A percentile compares a stretch with the other conserved stretches of the same genome.
phyloP scores from a whole-genome alignment of 2,329 filamentous ascomycete species.

The Penicillium sp. region DNA sequence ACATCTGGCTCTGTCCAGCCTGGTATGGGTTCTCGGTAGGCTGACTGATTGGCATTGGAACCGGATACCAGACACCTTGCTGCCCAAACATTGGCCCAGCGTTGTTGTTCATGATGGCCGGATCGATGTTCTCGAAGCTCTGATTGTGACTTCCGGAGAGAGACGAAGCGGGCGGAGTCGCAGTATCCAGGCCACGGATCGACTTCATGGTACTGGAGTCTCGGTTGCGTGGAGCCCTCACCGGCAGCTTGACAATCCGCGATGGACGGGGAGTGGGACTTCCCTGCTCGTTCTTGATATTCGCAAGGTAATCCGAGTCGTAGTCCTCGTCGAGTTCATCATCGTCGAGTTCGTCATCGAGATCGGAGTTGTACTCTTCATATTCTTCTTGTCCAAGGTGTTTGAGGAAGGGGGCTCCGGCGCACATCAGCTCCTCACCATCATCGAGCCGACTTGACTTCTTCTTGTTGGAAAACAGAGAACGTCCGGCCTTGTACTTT shows the following conservation, averaged over 20 bases:
- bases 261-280: neutral
- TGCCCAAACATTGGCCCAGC: neutral
- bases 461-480: neutral
- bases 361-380: neutral
- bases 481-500: neutral
- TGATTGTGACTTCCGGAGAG: neutral
- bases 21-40: neutral
- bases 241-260: neutral
- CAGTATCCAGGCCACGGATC: neutral
- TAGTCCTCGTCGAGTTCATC: neutral
- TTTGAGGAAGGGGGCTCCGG: slow-evolving; percentile 4
- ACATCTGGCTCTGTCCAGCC: neutral
- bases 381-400: neutral
- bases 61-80: neutral
- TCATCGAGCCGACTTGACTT: neutral
- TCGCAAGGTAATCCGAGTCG: neutral
- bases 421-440: slow-evolving; percentile 14
- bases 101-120: neutral
- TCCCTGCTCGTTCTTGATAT: neutral
- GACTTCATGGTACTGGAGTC: neutral
- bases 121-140: neutral
- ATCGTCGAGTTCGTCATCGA: neutral
- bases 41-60: neutral
- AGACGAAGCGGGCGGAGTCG: neutral
- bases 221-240: neutral